Conservation (phyloP, 495 filamentous ascomycete genomes). For the Hypoxylon subgilvum region DNA sequence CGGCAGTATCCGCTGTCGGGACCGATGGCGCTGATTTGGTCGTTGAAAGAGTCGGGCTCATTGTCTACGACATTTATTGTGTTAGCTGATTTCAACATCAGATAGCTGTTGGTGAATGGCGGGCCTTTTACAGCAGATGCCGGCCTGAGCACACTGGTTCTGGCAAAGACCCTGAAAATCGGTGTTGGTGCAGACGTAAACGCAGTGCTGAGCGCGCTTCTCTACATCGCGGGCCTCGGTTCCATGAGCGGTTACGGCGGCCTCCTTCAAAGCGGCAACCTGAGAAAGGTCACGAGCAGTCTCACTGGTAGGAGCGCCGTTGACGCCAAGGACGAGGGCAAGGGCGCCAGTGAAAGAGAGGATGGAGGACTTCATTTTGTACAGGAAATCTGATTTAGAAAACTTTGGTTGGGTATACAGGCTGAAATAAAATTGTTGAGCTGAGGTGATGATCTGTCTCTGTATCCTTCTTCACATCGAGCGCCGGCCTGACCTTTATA, state of each 20-base stretch:
- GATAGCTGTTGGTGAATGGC: neutral
- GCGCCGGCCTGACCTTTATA: no score
- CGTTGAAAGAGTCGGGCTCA: slow-evolving; percentile 2
- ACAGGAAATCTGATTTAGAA: neutral
- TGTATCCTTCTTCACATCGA: no score
- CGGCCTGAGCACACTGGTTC: neutral
- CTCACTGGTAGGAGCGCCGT: slow-evolving; percentile 5
- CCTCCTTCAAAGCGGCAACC: slow-evolving; percentile 4
- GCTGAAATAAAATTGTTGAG: no score
- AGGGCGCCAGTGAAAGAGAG: slow-evolving; percentile 3
- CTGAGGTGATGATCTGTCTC: no score
- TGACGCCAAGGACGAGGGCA: slow-evolving; percentile 3
- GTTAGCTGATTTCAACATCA: no score
- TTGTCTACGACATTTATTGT: neutral
- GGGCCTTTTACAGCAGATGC: slow-evolving; percentile 1
- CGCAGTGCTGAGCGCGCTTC: slow-evolving; percentile 10
- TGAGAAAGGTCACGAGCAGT: neutral
- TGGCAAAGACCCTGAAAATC: neutral
- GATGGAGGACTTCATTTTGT: neutral
- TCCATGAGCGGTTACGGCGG: neutral
- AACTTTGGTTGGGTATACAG: no score
- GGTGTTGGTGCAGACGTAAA: slow-evolving; percentile 1
- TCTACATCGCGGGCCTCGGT: slow-evolving; percentile 6
- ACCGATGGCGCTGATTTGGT: slow-evolving; percentile 2
- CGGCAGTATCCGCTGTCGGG: slow-evolving; percentile 9